phyloP scores from a whole-genome alignment of 2,329 filamentous ascomycete genomes.

The Teratosphaeriaceae sp. region DNA sequence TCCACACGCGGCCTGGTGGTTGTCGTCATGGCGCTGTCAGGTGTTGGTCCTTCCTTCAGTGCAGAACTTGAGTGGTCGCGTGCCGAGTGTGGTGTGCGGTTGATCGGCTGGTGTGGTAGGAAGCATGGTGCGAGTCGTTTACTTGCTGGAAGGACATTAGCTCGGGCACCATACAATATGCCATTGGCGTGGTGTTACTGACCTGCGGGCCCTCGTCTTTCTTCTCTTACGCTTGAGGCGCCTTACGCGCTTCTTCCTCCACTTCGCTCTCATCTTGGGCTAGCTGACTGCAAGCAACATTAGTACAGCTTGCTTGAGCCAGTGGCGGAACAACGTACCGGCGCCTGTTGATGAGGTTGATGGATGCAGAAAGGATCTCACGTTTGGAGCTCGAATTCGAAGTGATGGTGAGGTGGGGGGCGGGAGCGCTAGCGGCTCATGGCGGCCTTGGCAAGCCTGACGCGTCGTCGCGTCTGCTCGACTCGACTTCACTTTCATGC shows the following conservation, averaged over 20 bases:
- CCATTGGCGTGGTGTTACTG: conserved; percentile 40
- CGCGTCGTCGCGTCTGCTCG: no score
- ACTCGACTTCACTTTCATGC: no score
- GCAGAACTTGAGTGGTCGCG: conserved; percentile 25
- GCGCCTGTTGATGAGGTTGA: conserved; percentile 11
- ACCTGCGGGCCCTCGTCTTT: conserved; percentile 99
- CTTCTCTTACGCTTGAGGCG: conserved; percentile 99
- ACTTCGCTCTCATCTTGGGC: conserved; percentile 83
- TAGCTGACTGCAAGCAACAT: conserved; percentile 21
- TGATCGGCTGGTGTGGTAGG: conserved; percentile 9
- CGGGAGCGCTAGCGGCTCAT: conserved; percentile 1
- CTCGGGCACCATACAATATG: not conserved
- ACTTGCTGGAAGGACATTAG: conserved; percentile 28
- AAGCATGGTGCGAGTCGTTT: conserved; percentile 40
- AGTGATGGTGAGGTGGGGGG: conserved; percentile 1
- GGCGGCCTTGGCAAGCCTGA: no score
- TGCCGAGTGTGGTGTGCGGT: conserved; percentile 20
- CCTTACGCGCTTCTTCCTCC: conserved; percentile 99
- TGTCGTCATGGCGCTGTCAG: conserved; percentile 24
- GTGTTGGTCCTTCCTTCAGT: conserved; percentile 29
- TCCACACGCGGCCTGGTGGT: conserved; percentile 8
- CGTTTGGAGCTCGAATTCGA: not conserved
- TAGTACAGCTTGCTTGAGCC: not conserved
- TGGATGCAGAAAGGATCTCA: conserved; percentile 2
- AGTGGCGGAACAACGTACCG: conserved; percentile 4